Evolutionary conservation across 495 filamentous ascomycete genomes (phyloP), one percentile per base, ranked within the genome.

Genomic region (Symbiotaphrina buchneri): DNA sequence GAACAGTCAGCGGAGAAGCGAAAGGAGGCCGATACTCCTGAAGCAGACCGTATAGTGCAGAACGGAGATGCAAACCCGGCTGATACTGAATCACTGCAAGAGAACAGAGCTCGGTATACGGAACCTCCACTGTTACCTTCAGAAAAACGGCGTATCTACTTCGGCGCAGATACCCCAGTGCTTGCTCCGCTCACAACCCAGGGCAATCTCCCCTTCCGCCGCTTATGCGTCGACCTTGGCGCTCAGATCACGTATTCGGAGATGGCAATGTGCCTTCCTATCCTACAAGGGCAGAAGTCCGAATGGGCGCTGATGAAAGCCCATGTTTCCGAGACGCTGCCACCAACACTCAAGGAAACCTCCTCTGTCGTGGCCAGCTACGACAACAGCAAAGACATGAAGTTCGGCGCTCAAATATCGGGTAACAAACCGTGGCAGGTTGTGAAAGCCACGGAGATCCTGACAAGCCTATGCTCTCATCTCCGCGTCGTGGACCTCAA

Each of bases 271-370:
- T 69, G 81, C 22, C 49, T 91, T 41, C 81, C 83, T 8, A 52
- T 97, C 30, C 60, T 97, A n/a, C 82, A 94, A 49, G 87, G 87
- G 6, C 61, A 73, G 28, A 92, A 83, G 46, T 59, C 66, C 1
- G 87, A 97, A 56, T 97, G 87, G 87, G 82, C 87, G 11, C 53
- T 97, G 39, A 66, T 95, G 63, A 83, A 79, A 48, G 74, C 78
- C 4, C 85, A 95, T 44, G 68, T 77, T 38, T 71, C 68, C 6
- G 87, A 97, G 51, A 58, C 70, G 28, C 47, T 54, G 8, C 63
- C 80, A 18, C 82, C 82, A 25, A 55, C 52, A 21, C 69, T 58
- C 36, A 38, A 25, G 0, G 44, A 46, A 10, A 46, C 48, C 4
- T 48, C 46, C 11, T 45, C 48, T 25, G 39, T 76, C 18, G 65